Evolutionary conservation across 305 asterid species (phyloP).

Genomic region (Fraxinus dipetala): DNA sequence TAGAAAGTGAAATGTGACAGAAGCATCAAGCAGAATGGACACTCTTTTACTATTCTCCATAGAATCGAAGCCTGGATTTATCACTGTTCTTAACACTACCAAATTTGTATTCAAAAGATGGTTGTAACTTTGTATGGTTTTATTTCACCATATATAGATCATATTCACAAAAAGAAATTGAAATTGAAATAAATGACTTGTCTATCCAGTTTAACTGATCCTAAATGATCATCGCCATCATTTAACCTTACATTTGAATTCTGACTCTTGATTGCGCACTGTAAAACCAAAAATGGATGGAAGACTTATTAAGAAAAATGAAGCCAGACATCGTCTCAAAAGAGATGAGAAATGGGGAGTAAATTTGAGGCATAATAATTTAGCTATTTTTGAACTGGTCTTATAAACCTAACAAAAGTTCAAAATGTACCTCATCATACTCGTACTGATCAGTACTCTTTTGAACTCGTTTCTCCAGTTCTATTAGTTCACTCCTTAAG

Average conservation of each 20-base stretch:
- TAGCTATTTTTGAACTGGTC: not conserved
- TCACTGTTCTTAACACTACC: not conserved
- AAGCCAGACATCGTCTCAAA: not conserved
- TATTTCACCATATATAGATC: constrained; percentile 3
- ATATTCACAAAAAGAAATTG: not conserved
- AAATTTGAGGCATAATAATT: constrained; percentile 19
- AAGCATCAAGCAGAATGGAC: not conserved
- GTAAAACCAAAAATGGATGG: not conserved
- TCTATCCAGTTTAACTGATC: not conserved
- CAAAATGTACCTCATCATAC: constrained; percentile 60
- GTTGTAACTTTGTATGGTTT: not conserved
- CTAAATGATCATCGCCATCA: not conserved
- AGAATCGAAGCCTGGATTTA: constrained; percentile 5
- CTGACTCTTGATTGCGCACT: not conserved
- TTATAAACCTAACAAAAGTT: not conserved
- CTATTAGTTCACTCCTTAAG: constrained; percentile 76
- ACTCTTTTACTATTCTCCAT: constrained; percentile 5
- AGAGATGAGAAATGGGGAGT: constrained; percentile 1
- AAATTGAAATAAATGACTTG: not conserved
- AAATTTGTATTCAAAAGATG: not conserved
- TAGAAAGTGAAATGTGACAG: not conserved
- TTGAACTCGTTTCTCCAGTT: constrained; percentile 88
- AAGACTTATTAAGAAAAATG: not conserved
- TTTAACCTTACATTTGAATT: not conserved
- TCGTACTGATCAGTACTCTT: constrained; percentile 61